These are phyloP conservation scores for Yarrowia yakushimensis DNA, from an alignment of 805 yeast species.

Conservation along the genomic window DNA sequence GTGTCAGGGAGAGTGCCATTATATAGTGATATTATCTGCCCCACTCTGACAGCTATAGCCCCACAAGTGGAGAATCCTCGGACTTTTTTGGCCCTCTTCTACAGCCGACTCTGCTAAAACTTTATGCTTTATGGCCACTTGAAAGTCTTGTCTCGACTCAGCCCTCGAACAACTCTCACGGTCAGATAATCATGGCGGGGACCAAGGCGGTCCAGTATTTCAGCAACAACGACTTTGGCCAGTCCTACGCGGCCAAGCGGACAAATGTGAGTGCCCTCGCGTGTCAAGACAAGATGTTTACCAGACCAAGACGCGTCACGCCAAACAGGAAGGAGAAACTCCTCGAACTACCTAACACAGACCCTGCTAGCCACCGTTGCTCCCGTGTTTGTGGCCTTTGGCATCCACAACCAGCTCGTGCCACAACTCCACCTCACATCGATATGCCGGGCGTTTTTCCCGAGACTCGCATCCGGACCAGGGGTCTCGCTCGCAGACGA, in stretches of 20 bases:
- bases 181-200: slow-evolving; percentile 26
- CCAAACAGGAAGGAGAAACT: neutral
- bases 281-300: neutral
- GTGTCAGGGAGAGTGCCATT: no score
- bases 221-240: neutral
- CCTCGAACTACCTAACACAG: slow-evolving; percentile 3
- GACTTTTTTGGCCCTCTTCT: neutral
- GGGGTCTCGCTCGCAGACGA: slow-evolving; percentile 10
- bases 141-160: slow-evolving; percentile 21
- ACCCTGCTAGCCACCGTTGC: slow-evolving; percentile 2
- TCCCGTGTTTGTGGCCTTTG: slow-evolving; percentile 4
- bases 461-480: neutral
- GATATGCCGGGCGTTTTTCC: slow-evolving; percentile 12
- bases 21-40: no score
- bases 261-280: neutral
- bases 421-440: slow-evolving; percentile 23
- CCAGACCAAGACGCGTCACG: neutral
- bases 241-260: slow-evolving; percentile 6
- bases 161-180: slow-evolving; percentile 24
- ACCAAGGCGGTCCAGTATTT: slow-evolving; percentile 26
- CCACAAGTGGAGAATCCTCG: no score
- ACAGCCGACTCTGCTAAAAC: neutral
- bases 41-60: no score
- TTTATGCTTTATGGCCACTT: slow-evolving; percentile 28
- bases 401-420: slow-evolving; percentile 4